phyloP scores from a whole-genome alignment of 2,329 filamentous ascomycete species.

The Elsinoe arachidis region DNA sequence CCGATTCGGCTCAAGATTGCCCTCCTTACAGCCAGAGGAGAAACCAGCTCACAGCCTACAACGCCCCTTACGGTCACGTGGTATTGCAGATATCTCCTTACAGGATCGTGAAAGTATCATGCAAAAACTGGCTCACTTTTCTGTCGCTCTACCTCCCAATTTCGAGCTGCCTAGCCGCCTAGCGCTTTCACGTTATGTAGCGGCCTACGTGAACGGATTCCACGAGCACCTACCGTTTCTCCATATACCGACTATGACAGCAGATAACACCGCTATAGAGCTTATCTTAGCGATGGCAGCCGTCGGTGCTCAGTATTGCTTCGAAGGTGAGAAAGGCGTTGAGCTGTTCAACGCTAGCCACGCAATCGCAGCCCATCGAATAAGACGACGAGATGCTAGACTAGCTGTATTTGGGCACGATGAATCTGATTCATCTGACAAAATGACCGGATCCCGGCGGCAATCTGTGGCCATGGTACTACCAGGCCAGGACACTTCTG shows the following conservation, averaged over 20 bases:
- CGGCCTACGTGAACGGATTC: slow-evolving; percentile 62
- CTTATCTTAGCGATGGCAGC: slow-evolving; percentile 59
- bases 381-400: slow-evolving; percentile 42
- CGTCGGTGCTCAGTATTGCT: slow-evolving; percentile 57
- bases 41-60: slow-evolving; percentile 8
- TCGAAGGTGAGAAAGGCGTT: slow-evolving; percentile 44
- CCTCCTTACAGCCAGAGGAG: slow-evolving; percentile 15
- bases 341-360: slow-evolving; percentile 51
- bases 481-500: neutral
- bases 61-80: neutral
- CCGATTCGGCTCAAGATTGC: slow-evolving; percentile 12
- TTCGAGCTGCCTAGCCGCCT: slow-evolving; percentile 63
- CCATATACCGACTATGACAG: slow-evolving; percentile 57
- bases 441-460: neutral
- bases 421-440: slow-evolving; percentile 19
- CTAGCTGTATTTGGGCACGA: slow-evolving; percentile 27
- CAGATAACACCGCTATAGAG: slow-evolving; percentile 58
- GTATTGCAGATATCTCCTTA: slow-evolving; percentile 13
- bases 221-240: slow-evolving; percentile 54
- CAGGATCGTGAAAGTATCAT: slow-evolving; percentile 8
- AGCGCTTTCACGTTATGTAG: slow-evolving; percentile 59
- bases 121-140: slow-evolving; percentile 7
- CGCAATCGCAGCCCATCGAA: slow-evolving; percentile 44
- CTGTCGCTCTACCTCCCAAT: slow-evolving; percentile 22
- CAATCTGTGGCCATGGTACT: slow-evolving; percentile 3